Evolutionary conservation across 1,139 yeast species (phyloP), one percentile per base, ranked within the genome.

Genomic region (Kodamaea sp.): DNA sequence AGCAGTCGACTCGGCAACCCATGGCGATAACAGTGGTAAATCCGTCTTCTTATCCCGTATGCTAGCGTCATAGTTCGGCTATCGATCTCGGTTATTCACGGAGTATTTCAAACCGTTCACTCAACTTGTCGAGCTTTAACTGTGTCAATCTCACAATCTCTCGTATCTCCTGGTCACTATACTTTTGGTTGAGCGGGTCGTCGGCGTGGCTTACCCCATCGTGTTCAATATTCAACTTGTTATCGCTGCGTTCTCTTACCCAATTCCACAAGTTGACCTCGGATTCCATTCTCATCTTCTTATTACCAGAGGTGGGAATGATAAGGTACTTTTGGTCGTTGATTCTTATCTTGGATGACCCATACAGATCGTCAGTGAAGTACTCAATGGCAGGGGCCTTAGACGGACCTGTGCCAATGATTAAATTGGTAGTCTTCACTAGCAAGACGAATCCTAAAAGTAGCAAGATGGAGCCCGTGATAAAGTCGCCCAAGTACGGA

Each of bases 221-320:
- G 41, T 38, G 34, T 21, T 35, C 31, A 24, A 52, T 37, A 9
- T 48, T 40, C n/a, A 57, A 34, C 24, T 49, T 44, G 22, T 56
- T 50, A 5, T 53, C 59, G 31, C 71, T 71, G 33, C 85, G 70
- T 29, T 74, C 75, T 36, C 79, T 77, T 28, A 88, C 72, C 96
- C 96, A 89, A 32, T 78, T 73, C 96, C 96, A 89, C 37, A 89
- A 58, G 26, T 75, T 73, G 24, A 73, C 71, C 57, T 88, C 95
- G 39, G 80, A 76, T 37, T 72, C 67, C 42, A 68, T 48, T 33
- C 60, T 51, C 33, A 57, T 44, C 26, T 56, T 47, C 10, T 55
- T 56, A 39, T 65, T 61, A 6, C 70, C 73, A 28, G 69, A 53
- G 8, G 70, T 61, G 2, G 83, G 81, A 21, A 76, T 57, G 16